Conservation (phyloP, 2,329 filamentous ascomycete genomes). For the Arthrobotrys sinensis region DNA sequence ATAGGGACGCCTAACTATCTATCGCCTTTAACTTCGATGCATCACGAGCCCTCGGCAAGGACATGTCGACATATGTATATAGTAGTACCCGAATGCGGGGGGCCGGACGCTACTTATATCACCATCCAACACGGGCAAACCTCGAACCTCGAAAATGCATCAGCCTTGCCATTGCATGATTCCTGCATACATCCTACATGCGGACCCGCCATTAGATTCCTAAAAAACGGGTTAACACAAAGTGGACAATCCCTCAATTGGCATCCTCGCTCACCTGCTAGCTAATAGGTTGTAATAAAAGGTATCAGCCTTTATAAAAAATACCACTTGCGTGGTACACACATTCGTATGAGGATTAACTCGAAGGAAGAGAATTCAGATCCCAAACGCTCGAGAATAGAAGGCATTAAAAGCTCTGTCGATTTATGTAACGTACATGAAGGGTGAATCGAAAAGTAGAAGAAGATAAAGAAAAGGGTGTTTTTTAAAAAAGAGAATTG, state of each 20-base stretch:
- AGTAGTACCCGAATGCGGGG: neutral
- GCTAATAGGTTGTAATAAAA: no score
- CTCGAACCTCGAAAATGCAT: neutral
- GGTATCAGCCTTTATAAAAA: no score
- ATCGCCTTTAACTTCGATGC: neutral
- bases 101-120: neutral
- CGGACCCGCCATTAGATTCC: neutral
- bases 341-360: neutral
- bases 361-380: neutral
- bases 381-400: neutral
- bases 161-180: neutral
- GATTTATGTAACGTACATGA: constrained; percentile 59
- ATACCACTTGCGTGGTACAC: no score
- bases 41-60: neutral
- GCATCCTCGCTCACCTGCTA: no score
- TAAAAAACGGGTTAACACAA: neutral
- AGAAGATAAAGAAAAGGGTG: constrained; percentile 12
- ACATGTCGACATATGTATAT: no score
- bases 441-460: constrained; percentile 28
- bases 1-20: no score
- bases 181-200: neutral
- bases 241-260: no score
- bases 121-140: neutral
- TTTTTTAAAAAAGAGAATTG: neutral
- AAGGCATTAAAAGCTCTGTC: constrained; percentile 51